A percentile compares a stretch with the other conserved stretches of the same genome.
These are phyloP conservation scores for Multifurca ochricompacta DNA, from an alignment of 768 basidiomycete genomes.

Conservation along the genomic window DNA sequence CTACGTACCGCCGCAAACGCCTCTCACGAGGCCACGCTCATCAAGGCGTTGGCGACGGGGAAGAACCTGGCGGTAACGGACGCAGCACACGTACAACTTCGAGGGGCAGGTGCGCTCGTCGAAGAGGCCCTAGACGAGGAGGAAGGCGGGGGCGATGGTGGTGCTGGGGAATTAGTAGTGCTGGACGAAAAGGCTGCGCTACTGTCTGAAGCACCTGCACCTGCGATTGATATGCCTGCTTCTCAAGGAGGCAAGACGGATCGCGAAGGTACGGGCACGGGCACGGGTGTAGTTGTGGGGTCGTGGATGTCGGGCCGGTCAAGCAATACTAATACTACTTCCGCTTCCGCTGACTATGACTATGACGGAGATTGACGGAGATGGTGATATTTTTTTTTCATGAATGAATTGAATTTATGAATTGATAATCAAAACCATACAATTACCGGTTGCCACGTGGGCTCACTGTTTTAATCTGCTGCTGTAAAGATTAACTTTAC, in stretches of 20 bases:
- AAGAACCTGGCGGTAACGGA: conserved; percentile 61
- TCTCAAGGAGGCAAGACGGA: conserved; percentile 1
- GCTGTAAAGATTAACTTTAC: no score
- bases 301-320: conserved; percentile 14
- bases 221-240: background rate
- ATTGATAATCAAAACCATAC: background rate
- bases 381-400: background rate
- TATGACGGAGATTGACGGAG: background rate
- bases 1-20: conserved; percentile 35
- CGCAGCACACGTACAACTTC: background rate
- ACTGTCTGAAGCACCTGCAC: background rate
- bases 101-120: conserved; percentile 8
- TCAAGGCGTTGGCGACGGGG: conserved; percentile 70
- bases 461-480: no score
- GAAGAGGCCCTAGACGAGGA: conserved; percentile 2
- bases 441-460: no score
- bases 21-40: conserved; percentile 60
- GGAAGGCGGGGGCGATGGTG: background rate
- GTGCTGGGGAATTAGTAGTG: background rate
- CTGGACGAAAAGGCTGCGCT: conserved; percentile 11
- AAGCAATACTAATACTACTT: background rate
- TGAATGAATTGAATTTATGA: background rate
- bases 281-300: background rate
- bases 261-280: background rate
- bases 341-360: background rate